Percentiles rank a stretch among this genome's conserved stretches.
phyloP scores from a whole-genome alignment of 2,329 filamentous ascomycete genomes.

The Botrytis galanthina region DNA sequence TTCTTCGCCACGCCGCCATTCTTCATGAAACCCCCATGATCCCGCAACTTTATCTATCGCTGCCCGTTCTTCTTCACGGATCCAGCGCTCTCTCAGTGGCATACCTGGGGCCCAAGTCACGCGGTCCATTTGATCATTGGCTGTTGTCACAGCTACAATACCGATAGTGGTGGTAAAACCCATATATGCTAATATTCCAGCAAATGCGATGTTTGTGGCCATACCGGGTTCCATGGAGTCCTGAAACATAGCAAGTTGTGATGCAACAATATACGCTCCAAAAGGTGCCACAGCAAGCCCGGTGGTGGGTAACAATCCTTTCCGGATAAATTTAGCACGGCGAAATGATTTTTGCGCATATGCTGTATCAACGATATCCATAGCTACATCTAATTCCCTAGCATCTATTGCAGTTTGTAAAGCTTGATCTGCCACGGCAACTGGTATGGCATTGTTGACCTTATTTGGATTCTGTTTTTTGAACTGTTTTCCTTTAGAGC shows the following conservation, averaged over 20 bases:
- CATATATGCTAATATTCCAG: slow-evolving; percentile 79
- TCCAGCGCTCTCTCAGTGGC: slow-evolving; percentile 76
- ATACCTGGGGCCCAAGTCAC: slow-evolving; percentile 87
- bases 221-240: slow-evolving; percentile 71
- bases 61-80: slow-evolving; percentile 84
- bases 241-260: slow-evolving; percentile 64
- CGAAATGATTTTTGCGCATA: slow-evolving; percentile 66
- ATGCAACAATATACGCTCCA: slow-evolving; percentile 68
- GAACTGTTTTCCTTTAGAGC: slow-evolving; percentile 58
- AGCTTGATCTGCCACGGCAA: slow-evolving; percentile 68
- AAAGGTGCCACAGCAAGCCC: slow-evolving; percentile 58
- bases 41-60: slow-evolving; percentile 82
- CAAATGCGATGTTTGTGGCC: slow-evolving; percentile 76
- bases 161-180: slow-evolving; percentile 79
- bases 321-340: slow-evolving; percentile 64
- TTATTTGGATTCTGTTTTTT: slow-evolving; percentile 64
- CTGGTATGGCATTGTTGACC: slow-evolving; percentile 68
- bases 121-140: slow-evolving; percentile 92
- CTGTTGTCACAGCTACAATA: slow-evolving; percentile 77
- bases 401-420: slow-evolving; percentile 76
- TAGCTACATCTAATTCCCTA: slow-evolving; percentile 73
- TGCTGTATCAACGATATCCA: slow-evolving; percentile 70
- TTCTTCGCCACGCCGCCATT: slow-evolving; percentile 79
- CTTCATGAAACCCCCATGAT: slow-evolving; percentile 88
- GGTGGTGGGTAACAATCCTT: slow-evolving; percentile 58